A percentile compares a stretch with the other conserved stretches of the same genome.
phyloP scores from a whole-genome alignment of 805 yeast genomes.

The Sugiyamaella floridensis region DNA sequence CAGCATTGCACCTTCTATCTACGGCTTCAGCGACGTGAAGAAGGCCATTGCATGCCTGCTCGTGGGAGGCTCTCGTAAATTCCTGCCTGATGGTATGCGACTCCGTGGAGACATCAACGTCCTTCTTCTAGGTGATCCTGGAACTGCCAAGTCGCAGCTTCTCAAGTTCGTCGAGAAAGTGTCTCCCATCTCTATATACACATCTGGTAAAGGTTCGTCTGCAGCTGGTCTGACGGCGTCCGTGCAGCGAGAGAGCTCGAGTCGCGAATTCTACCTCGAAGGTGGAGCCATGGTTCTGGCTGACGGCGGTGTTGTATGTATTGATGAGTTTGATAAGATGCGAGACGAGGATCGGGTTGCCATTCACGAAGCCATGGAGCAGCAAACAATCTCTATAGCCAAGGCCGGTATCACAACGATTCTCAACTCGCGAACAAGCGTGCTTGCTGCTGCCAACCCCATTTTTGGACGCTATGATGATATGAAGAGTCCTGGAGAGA shows the following conservation, averaged over 20 bases:
- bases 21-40: slow-evolving; percentile 88
- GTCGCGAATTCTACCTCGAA: slow-evolving; percentile 90
- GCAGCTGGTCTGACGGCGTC: slow-evolving; percentile 99
- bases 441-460: slow-evolving; percentile 97
- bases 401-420: slow-evolving; percentile 98
- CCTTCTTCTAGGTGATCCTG: slow-evolving; percentile 92
- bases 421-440: slow-evolving; percentile 91
- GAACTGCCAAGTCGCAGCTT: slow-evolving; percentile 96
- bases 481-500: slow-evolving; percentile 93
- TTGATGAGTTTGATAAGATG: slow-evolving; percentile 99
- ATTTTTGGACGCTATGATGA: slow-evolving; percentile 95
- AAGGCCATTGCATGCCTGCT: slow-evolving; percentile 86
- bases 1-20: slow-evolving; percentile 95
- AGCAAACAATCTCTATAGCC: slow-evolving; percentile 96
- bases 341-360: slow-evolving; percentile 98
- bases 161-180: slow-evolving; percentile 92
- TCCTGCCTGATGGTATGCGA: slow-evolving; percentile 93
- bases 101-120: slow-evolving; percentile 97
- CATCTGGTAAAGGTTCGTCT: slow-evolving; percentile 98
- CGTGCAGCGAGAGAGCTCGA: slow-evolving; percentile 82
- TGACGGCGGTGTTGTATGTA: slow-evolving; percentile 98
- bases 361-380: slow-evolving; percentile 99
- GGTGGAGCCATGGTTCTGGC: slow-evolving; percentile 99
- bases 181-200: slow-evolving; percentile 89
- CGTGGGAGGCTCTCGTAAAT: slow-evolving; percentile 89